phyloP scores from a whole-genome alignment of 2,329 filamentous ascomycete genomes.

The Ustulina deusta region DNA sequence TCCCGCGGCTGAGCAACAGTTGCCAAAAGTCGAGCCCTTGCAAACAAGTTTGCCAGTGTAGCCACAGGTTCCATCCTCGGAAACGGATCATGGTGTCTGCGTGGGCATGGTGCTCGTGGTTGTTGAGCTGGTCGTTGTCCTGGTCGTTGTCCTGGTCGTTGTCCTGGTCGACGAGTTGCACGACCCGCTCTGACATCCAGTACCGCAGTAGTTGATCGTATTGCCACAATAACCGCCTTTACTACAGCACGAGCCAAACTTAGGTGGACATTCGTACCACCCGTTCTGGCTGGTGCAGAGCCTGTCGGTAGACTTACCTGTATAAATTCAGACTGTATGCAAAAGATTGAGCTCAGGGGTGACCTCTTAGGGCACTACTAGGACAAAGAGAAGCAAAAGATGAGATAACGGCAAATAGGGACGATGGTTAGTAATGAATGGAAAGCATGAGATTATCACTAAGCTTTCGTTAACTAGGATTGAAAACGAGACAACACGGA shows the following conservation, averaged over 20 bases:
- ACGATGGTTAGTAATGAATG: not conserved
- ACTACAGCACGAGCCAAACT: not conserved
- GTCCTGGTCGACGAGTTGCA: not conserved
- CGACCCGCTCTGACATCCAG: not conserved
- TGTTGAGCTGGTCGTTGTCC: not conserved
- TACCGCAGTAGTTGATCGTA: not conserved
- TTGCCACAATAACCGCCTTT: not conserved
- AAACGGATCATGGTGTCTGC: not conserved
- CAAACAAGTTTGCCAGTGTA: not conserved
- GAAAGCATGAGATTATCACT: not conserved
- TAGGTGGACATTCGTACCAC: not conserved
- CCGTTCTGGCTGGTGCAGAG: not conserved
- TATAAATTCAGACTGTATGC: no score
- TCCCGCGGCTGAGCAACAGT: no score
- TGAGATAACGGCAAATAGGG: constrained; percentile 39
- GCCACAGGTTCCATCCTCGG: not conserved
- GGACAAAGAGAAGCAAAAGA: constrained; percentile 49
- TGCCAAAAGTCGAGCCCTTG: not conserved
- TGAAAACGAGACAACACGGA: not conserved
- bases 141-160: no score
- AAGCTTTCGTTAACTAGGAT: not conserved
- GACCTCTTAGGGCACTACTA: constrained; percentile 54
- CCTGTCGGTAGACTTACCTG: no score
- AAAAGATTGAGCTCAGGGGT: no score
- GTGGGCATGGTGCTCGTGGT: not conserved